Conservation (phyloP, 768 basidiomycete genomes). For the Boletus coccyginus region DNA sequence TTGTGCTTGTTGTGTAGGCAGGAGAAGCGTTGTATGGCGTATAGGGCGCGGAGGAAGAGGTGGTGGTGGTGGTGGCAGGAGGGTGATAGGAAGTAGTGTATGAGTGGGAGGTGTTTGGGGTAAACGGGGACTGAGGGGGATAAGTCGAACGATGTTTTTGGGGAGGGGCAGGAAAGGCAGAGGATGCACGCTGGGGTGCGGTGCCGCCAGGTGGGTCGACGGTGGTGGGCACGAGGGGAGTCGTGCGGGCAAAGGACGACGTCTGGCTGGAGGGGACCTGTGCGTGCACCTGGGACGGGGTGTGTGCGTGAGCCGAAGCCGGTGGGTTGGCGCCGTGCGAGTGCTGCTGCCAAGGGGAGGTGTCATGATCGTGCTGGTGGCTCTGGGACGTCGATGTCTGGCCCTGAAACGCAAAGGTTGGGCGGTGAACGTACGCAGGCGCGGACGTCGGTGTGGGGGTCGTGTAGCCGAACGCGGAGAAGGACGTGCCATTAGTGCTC, state of each 20-base stretch:
- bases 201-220: conserved; percentile 16
- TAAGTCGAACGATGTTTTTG: conserved; percentile 22
- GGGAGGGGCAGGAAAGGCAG: conserved; percentile 12
- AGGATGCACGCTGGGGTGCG: conserved; percentile 4
- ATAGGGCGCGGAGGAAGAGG: conserved; percentile 6
- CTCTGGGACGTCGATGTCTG: conserved; percentile 12
- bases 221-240: conserved; percentile 29
- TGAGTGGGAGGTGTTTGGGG: conserved; percentile 15
- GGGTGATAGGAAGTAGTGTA: conserved; percentile 13
- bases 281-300: conserved; percentile 17
- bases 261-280: conserved; percentile 11
- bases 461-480: conserved; percentile 20
- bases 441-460: conserved; percentile 24
- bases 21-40: conserved; percentile 21
- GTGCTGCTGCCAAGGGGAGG: conserved; percentile 25
- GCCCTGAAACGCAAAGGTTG: conserved; percentile 18
- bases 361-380: conserved; percentile 21
- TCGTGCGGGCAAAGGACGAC: conserved; percentile 25
- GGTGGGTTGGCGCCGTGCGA: conserved; percentile 8
- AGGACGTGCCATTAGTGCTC: conserved; percentile 14
- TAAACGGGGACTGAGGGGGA: conserved; percentile 21
- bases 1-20: conserved; percentile 15
- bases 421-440: conserved; percentile 20
- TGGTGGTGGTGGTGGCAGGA: conserved; percentile 10
- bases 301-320: conserved; percentile 15